Base-by-base conservation (phyloP, 495 filamentous ascomycete genomes). In the Cetradonia linearis region DNA sequence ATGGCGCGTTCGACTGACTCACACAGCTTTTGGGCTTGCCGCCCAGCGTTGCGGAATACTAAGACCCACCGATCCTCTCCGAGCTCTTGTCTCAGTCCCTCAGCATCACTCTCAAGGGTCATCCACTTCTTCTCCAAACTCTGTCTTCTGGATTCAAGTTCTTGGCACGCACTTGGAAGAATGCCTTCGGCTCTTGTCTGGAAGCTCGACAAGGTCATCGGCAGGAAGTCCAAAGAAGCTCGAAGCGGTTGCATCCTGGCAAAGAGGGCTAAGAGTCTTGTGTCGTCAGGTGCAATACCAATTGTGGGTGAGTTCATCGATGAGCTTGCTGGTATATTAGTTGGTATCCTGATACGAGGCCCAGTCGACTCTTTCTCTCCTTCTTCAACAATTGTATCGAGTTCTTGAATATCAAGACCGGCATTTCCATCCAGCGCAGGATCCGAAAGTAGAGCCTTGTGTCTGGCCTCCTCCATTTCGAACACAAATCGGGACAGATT, bases 31-130 rank as follows among this genome's bases (percentile, higher is more conserved):
- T 92, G 83, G 16, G 91, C 91, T 72, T 96, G 90, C 47, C 85
- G 80, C 18, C 89, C 90, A n/a, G 93, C 92, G 63, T 90, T 89
- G 60, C 93, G 81, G 73, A 98, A 98, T 6, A 96, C 88, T 46
- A 93, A 75, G 53, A 98, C 85, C 93, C 93, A 98, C 31, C 89
- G 83, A 66, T 98, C 93, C 68, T 98, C 93, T 23, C 88, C 89
- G 18, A 98, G 79, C 68, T 97, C 93, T 68, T 86, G 85, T 57
- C 89, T 79, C 42, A 98, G 71, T 33, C 86, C 81, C 65, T 97
- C 89, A 3, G 92, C 91, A 67, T 98, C 92, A 38, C 77, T 78
- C 70, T 96, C 86, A 3, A 98, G 82, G 63, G 82, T 85, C 70
- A 84, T 86, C 78, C 89, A 96, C 62, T 79, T 84, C 37, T 77